A percentile compares a stretch with the other conserved stretches of the same genome.
Conservation (phyloP, 1,284 basidiomycete genomes). For the Inonotus obliquus region DNA sequence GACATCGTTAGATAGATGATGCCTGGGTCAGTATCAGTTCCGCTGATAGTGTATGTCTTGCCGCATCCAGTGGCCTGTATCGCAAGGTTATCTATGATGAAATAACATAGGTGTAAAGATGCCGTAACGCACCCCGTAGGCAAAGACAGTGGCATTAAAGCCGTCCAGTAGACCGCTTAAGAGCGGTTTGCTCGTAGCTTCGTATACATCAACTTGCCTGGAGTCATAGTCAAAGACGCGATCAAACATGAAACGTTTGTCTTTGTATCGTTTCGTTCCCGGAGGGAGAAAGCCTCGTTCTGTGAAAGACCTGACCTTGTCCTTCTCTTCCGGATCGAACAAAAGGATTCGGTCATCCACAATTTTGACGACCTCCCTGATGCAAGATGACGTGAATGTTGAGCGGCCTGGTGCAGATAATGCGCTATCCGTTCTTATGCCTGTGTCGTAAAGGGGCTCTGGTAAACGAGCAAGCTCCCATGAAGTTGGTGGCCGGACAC, state of each 20-base stretch:
- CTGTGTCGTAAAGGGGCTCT: conserved; percentile 60
- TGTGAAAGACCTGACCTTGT: conserved; percentile 68
- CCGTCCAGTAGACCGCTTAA: conserved; percentile 83
- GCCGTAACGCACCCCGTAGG: conserved; percentile 78
- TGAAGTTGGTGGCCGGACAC: conserved; percentile 82
- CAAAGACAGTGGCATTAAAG: conserved; percentile 96
- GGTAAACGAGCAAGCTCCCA: conserved; percentile 82
- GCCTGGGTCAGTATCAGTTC: conserved; percentile 80
- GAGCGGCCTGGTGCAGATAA: conserved; percentile 62
- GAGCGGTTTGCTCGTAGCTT: conserved; percentile 78
- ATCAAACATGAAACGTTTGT: conserved; percentile 94
- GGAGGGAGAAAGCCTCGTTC: conserved; percentile 78
- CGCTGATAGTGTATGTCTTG: conserved; percentile 97
- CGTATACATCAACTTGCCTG: conserved; percentile 82
- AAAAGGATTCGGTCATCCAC: conserved; percentile 85
- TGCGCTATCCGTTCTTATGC: conserved; percentile 76
- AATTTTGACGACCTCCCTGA: conserved; percentile 74
- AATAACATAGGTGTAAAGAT: conserved; percentile 1
- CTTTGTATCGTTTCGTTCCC: conserved; percentile 87
- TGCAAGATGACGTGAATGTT: conserved; percentile 45
- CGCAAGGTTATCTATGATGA: conserved; percentile 1
- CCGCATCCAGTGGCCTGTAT: conserved; percentile 92
- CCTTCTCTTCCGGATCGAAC: conserved; percentile 92
- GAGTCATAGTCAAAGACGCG: conserved; percentile 80
- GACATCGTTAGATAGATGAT: conserved; percentile 97